These are phyloP conservation scores for Rhodotorula sp. DNA, from an alignment of 1,284 basidiomycete species.

Conservation along the genomic window DNA sequence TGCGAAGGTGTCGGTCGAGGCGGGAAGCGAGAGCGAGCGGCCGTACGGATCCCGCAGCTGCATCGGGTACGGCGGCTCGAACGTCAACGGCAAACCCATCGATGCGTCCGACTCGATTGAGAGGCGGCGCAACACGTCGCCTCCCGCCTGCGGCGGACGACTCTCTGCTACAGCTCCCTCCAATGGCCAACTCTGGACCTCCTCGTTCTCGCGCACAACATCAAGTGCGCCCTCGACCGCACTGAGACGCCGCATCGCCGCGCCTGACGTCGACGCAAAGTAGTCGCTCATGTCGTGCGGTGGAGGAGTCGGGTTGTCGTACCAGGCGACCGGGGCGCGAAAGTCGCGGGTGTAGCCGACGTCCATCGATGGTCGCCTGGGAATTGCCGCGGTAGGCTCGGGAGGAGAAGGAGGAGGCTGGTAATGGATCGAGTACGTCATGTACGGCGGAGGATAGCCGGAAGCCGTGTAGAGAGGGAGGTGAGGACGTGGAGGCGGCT, in stretches of 20 bases:
- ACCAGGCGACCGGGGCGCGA: not conserved
- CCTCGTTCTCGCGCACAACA: not conserved
- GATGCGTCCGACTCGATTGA: not conserved
- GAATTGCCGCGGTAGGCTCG: not conserved
- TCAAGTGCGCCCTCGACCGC: not conserved
- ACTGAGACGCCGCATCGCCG: not conserved
- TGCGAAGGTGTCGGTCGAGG: not conserved
- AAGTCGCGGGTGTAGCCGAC: not conserved
- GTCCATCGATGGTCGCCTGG: not conserved
- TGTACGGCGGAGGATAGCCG: too few relatives aligned
- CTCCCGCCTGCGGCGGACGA: not conserved
- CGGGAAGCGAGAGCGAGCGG: not conserved
- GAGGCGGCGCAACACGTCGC: not conserved
- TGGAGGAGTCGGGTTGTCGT: conserved; percentile 14
- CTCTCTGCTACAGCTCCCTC: not conserved
- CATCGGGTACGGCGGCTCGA: not conserved
- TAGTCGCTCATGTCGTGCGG: not conserved
- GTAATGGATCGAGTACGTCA: too few relatives aligned
- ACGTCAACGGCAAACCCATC: too few relatives aligned
- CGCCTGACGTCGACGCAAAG: not conserved
- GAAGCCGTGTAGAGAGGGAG: too few relatives aligned
- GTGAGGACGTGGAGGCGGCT: too few relatives aligned
- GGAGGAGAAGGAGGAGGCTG: not conserved
- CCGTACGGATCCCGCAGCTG: not conserved
- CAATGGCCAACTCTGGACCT: not conserved